Base-by-base conservation (phyloP, 768 basidiomycete genomes). In the Ramaria sp. region DNA sequence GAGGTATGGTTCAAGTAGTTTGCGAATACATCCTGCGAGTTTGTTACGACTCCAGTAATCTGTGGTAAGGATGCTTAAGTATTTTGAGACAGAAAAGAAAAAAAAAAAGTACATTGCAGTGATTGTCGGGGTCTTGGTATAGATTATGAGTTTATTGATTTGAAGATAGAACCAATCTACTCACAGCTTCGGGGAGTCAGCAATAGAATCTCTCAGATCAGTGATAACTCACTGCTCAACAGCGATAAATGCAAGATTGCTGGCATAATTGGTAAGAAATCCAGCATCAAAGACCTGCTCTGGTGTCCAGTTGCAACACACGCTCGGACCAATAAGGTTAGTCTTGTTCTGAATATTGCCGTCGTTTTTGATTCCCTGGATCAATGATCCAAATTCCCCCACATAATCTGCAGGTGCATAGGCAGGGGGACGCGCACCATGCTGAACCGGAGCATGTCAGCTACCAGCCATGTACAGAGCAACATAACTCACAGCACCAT, bases 271-370 rank as follows among this genome's bases (percentile, higher is more conserved):
- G 28, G 71, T 65, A 27, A 78, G 66, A 54, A 76, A 82, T 2
- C 75, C 75, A 0, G 79, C 76, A 37, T 75, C 64, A 72, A 74
- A 78, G 0, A 81, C 69, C 42, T 72, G 62, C 58, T 81, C 72
- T 0, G 76, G 78, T 6, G 63, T 64, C 80, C 79, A 83, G 10
- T 65, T 65, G 6, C 72, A 76, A 39, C 73, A 76, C 24, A 80
- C 78, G 56, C 75, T 82, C 0, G 84, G 85, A 0, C 78, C 83
- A 55, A 85, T 71, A 57, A 88, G 76, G 37, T 79, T 69, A 34
- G 71, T 68, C 36, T 68, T 68, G 22, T 69, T 69, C 0, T 65
- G 48, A 54, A 79, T 70, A 16, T 64, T 68, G 16, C 65, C 44
- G 56, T 76, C 70, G 12, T 64, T 62, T 18, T 65, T 56, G 27